These are phyloP conservation scores for Neltuma alba DNA, from an alignment of 306 rosid genomes.

Conservation along the genomic window DNA sequence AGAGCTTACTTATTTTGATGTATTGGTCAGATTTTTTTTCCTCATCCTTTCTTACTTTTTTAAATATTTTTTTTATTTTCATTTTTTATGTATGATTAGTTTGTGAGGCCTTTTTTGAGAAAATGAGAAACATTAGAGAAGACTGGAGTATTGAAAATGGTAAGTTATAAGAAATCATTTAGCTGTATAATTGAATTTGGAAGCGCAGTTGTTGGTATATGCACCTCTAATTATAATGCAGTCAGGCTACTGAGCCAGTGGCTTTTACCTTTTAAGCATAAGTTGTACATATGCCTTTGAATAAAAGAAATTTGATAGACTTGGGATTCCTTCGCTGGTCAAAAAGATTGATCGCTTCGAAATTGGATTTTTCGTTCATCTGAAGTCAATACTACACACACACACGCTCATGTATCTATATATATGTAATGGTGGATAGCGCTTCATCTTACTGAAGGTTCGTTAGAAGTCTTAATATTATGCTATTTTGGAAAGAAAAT, in stretches of 20 bases:
- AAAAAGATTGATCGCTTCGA: constrained; percentile 42
- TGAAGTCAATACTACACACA: constrained; percentile 42
- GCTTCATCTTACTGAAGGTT: constrained; percentile 73
- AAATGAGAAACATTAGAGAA: background rate
- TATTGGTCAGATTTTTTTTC: constrained; percentile 17
- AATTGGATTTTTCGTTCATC: constrained; percentile 37
- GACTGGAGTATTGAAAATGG: constrained; percentile 13
- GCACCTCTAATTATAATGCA: constrained; percentile 28
- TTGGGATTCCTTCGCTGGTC: constrained; percentile 9
- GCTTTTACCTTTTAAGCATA: constrained; percentile 26
- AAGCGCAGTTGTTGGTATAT: constrained; percentile 32
- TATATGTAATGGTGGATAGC: constrained; percentile 54
- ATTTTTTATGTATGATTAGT: background rate
- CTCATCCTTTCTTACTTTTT: background rate
- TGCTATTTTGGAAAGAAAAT: constrained; percentile 59
- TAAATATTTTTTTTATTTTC: background rate
- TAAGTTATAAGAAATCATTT: background rate
- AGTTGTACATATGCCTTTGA: constrained; percentile 36
- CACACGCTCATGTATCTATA: background rate
- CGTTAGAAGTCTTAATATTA: constrained; percentile 48
- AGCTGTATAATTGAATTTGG: background rate
- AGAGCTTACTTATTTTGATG: constrained; percentile 12
- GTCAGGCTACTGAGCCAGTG: constrained; percentile 1
- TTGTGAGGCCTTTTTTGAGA: constrained; percentile 2
- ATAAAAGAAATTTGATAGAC: constrained; percentile 49